Evolutionary conservation across 2,329 filamentous ascomycete species (phyloP), one percentile per base, ranked within the genome.

Genomic region (Grosmannia huntii): DNA sequence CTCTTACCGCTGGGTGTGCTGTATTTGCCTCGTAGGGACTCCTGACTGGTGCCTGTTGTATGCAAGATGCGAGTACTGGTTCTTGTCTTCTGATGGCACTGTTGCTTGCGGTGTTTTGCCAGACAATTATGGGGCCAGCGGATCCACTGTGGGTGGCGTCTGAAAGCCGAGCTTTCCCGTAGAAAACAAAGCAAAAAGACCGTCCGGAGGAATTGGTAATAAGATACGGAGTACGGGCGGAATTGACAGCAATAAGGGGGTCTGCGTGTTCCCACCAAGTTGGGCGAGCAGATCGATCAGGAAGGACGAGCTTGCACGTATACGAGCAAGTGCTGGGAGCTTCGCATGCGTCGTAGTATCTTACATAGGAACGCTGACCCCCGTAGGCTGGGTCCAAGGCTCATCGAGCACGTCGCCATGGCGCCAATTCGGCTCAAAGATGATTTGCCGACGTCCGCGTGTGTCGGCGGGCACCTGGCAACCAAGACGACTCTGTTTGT

Each of bases 131-230:
- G 58, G 60, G 57, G 60, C 56, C 10, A 16, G 0, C n/a, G 38
- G 19, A n/a, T 55, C 56, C 51, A 53, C 21, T 31, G 53, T 55
- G 51, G 21, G 60, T 60, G 52, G 60, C 60, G 48, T 54, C 57
- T 21, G 58, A 60, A 59, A 52, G 55, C 60, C 60, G 60, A 62
- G 60, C 59, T 59, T 59, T 62, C 55, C 60, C 60, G 60, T 41
- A 41, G 25, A 55, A 44, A 11, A 52, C 27, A 48, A 28, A 25
- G 28, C 36, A 14, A 50, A 23, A 51, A 12, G 16, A 49, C 44
- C 21, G 23, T 25, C 14, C 46, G 21, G 46, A 25, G 23, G 46
- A 5, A 49, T 49, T 49, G 21, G 46, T 49, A 16, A 38, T n/a
- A n/a, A n/a, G n/a, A n/a, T n/a, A n/a, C n/a, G n/a, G n/a, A 9